Percentiles rank a stretch among this genome's conserved stretches.
These are phyloP conservation scores for Flaveria bidentis DNA, from an alignment of 129 eudicot species.

Conservation along the genomic window DNA sequence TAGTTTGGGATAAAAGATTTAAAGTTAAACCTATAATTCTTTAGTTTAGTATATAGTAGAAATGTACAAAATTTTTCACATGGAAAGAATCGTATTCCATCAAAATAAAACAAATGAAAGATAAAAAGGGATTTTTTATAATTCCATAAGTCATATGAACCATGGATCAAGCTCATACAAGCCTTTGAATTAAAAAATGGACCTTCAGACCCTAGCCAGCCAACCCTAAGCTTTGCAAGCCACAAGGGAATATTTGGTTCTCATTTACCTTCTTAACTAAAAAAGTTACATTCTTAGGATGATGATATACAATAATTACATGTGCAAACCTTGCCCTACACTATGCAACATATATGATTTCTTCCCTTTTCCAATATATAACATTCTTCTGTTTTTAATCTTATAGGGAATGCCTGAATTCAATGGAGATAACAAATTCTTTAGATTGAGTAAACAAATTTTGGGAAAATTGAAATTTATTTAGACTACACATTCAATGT, in stretches of 20 bases:
- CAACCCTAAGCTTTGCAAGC: neutral
- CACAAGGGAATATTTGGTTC: constrained; percentile 4
- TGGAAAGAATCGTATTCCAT: constrained; percentile 4
- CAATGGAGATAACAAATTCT: neutral
- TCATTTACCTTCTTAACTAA: constrained; percentile 4
- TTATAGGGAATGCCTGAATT: neutral
- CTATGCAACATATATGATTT: neutral
- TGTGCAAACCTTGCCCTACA: neutral
- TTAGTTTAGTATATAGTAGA: constrained; percentile 6
- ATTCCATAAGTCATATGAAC: neutral
- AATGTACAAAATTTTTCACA: constrained; percentile 11
- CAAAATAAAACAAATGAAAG: constrained; percentile 2
- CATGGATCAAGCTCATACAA: neutral
- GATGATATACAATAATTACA: constrained; percentile 11
- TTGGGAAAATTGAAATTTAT: neutral
- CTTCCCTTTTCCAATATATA: too few species aligned
- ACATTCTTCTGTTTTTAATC: too few species aligned
- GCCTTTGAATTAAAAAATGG: neutral
- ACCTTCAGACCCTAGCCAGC: neutral
- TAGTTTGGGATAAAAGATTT: constrained; percentile 24
- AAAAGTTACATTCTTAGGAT: constrained; percentile 16
- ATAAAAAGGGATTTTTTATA: neutral
- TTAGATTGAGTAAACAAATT: neutral
- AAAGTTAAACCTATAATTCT: constrained; percentile 4
- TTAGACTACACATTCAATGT: neutral